A percentile compares a stretch with the other conserved stretches of the same genome.
phyloP scores from a whole-genome alignment of 257 asterid genomes.

The Solanum megistacrolobum region DNA sequence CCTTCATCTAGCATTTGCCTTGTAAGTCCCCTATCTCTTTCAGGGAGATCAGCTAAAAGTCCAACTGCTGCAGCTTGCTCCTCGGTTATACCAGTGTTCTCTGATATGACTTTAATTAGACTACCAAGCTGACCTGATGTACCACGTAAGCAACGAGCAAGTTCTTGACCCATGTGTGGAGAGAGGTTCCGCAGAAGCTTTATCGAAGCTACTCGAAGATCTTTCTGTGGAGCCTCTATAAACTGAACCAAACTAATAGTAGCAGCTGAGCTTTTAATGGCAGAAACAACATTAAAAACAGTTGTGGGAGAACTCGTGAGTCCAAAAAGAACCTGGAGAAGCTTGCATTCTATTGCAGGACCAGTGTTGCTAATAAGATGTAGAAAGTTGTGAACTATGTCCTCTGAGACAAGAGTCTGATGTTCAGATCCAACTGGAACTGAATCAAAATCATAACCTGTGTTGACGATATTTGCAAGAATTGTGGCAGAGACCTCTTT shows the following conservation, averaged over 20 bases:
- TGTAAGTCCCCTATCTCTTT: slow-evolving; percentile 66
- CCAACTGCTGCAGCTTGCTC: slow-evolving; percentile 91
- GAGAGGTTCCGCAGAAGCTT: slow-evolving; percentile 79
- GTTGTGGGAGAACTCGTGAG: slow-evolving; percentile 59
- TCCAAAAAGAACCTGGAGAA: slow-evolving; percentile 88
- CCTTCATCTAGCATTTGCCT: slow-evolving; percentile 73
- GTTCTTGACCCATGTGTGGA: slow-evolving; percentile 76
- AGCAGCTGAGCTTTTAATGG: slow-evolving; percentile 86
- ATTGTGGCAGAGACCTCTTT: slow-evolving; percentile 88
- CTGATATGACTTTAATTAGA: slow-evolving; percentile 54
- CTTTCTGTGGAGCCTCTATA: slow-evolving; percentile 82
- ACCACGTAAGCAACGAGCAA: slow-evolving; percentile 62
- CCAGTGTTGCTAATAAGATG: slow-evolving; percentile 92
- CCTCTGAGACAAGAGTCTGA: slow-evolving; percentile 84
- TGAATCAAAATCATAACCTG: slow-evolving; percentile 68
- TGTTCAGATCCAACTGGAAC: slow-evolving; percentile 65
- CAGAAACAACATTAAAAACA: slow-evolving; percentile 57
- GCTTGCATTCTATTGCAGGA: slow-evolving; percentile 87
- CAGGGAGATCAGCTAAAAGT: slow-evolving; percentile 82
- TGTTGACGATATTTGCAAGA: slow-evolving; percentile 69
- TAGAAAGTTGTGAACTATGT: slow-evolving; percentile 58
- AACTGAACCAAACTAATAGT: slow-evolving; percentile 81
- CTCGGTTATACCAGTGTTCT: slow-evolving; percentile 56
- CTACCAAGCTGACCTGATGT: slow-evolving; percentile 71
- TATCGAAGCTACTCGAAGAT: slow-evolving; percentile 67